Conservation (phyloP, 352 stramenopile species). For the Phytophthora multivora region DNA sequence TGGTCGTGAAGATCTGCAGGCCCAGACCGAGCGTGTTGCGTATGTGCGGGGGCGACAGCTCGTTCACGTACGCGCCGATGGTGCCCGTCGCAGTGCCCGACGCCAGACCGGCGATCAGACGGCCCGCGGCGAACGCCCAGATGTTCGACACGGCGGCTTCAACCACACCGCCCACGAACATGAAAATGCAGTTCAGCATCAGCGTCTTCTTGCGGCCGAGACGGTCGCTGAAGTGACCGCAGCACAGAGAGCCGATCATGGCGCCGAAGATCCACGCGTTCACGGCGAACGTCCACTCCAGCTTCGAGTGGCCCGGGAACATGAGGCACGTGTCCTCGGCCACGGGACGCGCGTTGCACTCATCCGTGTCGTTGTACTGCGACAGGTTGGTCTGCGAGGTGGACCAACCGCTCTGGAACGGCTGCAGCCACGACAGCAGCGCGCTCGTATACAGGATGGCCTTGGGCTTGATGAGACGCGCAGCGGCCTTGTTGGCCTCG, state of each 20-base stretch:
- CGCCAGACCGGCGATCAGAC: conserved; percentile 39
- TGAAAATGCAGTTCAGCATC: conserved; percentile 40
- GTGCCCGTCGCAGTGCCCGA: conserved; percentile 43
- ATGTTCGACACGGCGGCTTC: conserved; percentile 31
- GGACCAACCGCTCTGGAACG: conserved; percentile 36
- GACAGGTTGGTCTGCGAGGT: conserved; percentile 34
- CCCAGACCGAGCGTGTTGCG: conserved; percentile 19
- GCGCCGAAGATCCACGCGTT: conserved; percentile 28
- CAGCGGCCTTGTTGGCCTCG: conserved; percentile 33
- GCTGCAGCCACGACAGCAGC: conserved; percentile 28
- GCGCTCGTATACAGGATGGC: conserved; percentile 27
- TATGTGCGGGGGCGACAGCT: conserved; percentile 25
- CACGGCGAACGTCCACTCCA: conserved; percentile 26
- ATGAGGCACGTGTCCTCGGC: conserved; percentile 28
- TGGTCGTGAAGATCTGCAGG: conserved; percentile 21
- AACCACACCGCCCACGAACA: conserved; percentile 37
- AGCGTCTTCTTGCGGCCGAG: conserved; percentile 25
- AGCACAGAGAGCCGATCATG: conserved; percentile 22
- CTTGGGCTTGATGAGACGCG: conserved; percentile 31
- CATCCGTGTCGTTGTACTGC: conserved; percentile 27
- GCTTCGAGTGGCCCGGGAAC: conserved; percentile 30
- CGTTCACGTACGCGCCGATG: conserved; percentile 36
- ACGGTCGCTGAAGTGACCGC: conserved; percentile 23
- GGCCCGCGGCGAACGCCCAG: conserved; percentile 27
- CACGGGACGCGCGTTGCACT: conserved; percentile 29